Percentiles rank a stretch among this genome's conserved stretches.
Conservation (phyloP, 768 basidiomycete genomes). For the Neoboletus subvelutipes region DNA sequence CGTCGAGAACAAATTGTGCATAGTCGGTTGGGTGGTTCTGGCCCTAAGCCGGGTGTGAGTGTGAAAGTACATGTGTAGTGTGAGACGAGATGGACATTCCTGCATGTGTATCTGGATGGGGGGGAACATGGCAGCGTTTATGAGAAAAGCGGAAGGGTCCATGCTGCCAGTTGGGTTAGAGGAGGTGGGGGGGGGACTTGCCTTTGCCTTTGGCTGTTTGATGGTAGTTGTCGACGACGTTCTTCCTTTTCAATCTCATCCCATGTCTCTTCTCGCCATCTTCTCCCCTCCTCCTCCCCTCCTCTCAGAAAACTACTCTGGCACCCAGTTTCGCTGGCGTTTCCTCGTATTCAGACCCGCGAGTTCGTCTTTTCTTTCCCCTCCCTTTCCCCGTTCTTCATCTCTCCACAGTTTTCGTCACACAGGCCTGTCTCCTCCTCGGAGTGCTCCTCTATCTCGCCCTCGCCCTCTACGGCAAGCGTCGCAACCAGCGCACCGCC, state of each 20-base stretch:
- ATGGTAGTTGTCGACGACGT: constrained; percentile 6
- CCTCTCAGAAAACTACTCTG: constrained; percentile 59
- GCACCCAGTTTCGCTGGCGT: constrained; percentile 71
- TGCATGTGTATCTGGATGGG: constrained; percentile 33
- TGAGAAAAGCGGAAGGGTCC: constrained; percentile 25
- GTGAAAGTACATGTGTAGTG: not conserved
- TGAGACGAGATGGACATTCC: constrained; percentile 16
- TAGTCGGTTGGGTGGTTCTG: constrained; percentile 57
- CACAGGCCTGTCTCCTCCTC: constrained; percentile 57
- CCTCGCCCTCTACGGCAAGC: constrained; percentile 59
- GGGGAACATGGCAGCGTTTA: constrained; percentile 18
- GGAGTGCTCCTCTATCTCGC: constrained; percentile 56
- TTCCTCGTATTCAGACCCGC: constrained; percentile 81
- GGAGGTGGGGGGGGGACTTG: constrained; percentile 2
- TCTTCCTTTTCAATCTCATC: too few species aligned
- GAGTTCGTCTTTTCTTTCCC: constrained; percentile 35
- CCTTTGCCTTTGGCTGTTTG: constrained; percentile 15
- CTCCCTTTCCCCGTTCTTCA: not conserved
- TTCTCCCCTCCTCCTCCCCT: constrained; percentile 8
- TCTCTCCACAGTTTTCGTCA: constrained; percentile 52
- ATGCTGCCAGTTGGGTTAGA: constrained; percentile 13
- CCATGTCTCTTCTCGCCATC: constrained; percentile 21
- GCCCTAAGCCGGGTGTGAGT: constrained; percentile 15
- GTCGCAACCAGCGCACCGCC: constrained; percentile 57
- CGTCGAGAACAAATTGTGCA: constrained; percentile 54